Percentiles rank a stretch among this genome's conserved stretches.
phyloP scores from a whole-genome alignment of 2,329 filamentous ascomycete species.

The Periglandula ipomoeae region DNA sequence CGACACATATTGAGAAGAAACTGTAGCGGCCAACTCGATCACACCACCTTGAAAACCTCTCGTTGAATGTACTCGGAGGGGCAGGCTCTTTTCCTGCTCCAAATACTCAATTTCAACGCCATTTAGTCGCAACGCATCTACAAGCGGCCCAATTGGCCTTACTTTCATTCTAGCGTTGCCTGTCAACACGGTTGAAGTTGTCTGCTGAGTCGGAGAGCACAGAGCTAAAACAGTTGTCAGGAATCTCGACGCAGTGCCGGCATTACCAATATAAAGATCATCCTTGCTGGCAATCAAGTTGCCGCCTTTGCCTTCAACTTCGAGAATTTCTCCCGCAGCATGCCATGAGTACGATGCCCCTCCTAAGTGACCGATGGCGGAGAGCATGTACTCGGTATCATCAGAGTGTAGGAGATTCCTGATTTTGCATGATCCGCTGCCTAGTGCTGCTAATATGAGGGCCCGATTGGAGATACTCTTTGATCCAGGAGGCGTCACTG shows the following conservation, averaged over 20 bases:
- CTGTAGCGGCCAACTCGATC: slow-evolving; percentile 87
- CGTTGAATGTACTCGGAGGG: slow-evolving; percentile 71
- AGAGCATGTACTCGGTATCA: slow-evolving; percentile 94
- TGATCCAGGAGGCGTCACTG: slow-evolving; percentile 83
- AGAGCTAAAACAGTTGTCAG: slow-evolving; percentile 85
- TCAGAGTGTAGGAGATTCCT: slow-evolving; percentile 93
- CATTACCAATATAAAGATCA: slow-evolving; percentile 88
- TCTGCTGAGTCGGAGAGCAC: slow-evolving; percentile 55
- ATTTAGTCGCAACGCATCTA: slow-evolving; percentile 80
- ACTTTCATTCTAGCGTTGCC: slow-evolving; percentile 96
- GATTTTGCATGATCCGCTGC: slow-evolving; percentile 75
- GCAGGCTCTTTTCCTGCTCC: slow-evolving; percentile 74
- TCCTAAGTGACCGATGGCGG: slow-evolving; percentile 74
- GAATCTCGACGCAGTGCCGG: slow-evolving; percentile 91
- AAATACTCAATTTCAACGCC: slow-evolving; percentile 83
- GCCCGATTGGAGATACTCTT: slow-evolving; percentile 98
- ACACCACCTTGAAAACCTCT: slow-evolving; percentile 76
- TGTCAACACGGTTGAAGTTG: slow-evolving; percentile 66
- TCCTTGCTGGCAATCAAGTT: slow-evolving; percentile 65
- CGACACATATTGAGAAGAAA: slow-evolving; percentile 98
- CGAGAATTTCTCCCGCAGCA: slow-evolving; percentile 81
- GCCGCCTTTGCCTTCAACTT: slow-evolving; percentile 87
- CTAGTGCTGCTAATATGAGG: slow-evolving; percentile 85
- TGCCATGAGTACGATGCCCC: slow-evolving; percentile 91
- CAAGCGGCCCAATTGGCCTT: slow-evolving; percentile 83